Base-by-base conservation (phyloP, 2,329 filamentous ascomycete genomes). In the Xylariales sp. region DNA sequence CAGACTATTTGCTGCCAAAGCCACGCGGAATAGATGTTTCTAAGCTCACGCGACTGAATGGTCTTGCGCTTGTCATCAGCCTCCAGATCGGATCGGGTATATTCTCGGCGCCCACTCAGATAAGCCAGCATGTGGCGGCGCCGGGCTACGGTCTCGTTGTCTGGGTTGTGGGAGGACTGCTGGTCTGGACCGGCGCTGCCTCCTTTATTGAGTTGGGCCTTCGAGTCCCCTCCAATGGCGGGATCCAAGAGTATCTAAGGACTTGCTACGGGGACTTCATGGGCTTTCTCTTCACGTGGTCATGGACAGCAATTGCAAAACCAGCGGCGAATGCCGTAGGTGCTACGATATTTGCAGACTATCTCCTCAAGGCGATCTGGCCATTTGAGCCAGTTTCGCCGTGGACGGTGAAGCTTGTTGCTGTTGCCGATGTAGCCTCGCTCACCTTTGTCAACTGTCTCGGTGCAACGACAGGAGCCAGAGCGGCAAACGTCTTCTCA, bases 81-180 rank as follows among this genome's bases (percentile, higher is more conserved):
- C 54, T 71, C 7, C 67, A 71, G 51, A 70, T 72, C 43, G 69
- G 69, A 5, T 66, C 64, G 8, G 70, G 70, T 7, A 69, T 73
- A 27, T 73, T 73, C 49, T 65, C 66, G 9, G 62, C 65, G 4
- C 69, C 68, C 5, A 58, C 64, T 14, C 61, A 65, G 40, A 62
- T 71, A 27, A 61, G 63, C 44, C 62, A 59, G 45, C 63, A 69
- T 45, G 64, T 70, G 16, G 54, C 60, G 5, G 67, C 66, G 3
- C 68, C 69, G 1, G 64, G 61, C 14, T 55, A 59, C n/a, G 65
- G 61, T 11, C 47, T 71, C 18, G 47, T 66, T 1, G 61, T 69
- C 12, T 71, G 68, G 64, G 50, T 65, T 5, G 46, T 69, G 21
- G 65, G 61, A 20, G 68, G 69, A 7, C 46, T 68, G 35, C 55